Evolutionary conservation across 2,329 filamentous ascomycete genomes (phyloP), one percentile per base, ranked within the genome.

Genomic region (Ascochyta koolunga): DNA sequence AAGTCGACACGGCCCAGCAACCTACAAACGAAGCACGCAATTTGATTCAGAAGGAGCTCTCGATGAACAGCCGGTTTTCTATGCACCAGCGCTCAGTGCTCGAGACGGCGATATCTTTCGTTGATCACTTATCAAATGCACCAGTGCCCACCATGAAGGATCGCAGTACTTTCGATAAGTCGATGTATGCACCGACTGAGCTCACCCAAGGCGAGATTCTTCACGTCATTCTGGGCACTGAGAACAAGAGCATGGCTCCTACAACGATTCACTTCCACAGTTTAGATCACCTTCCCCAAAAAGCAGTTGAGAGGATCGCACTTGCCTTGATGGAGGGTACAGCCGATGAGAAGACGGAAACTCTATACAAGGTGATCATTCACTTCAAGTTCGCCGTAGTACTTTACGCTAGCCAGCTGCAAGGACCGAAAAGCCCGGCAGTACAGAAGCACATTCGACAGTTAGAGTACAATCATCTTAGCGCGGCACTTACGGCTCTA

Each of bases 301-400:
- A 64, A 32, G 65, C 68, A 2, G 51, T 72, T 16, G 67, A 71
- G 39, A 60, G 60, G 19, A 72, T 72, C 19, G 65, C 62, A 13
- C 58, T 72, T 29, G 60, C 60, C 7, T 52, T 73, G 38, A 60
- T 71, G 54, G 66, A 71, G 40, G 64, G 64, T 18, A 65, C 47
- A 13, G 67, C 59, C 2, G 66, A 70, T 36, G 65, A 71, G 36
- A 64, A 60, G 24, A 72, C 67, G 1, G 59, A 70, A 10, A 62
- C 60, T 4, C 44, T 70, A 29, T 72, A 68, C 56, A 69, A 68
- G 35, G 63, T 73, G 13, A 64, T 71, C 24, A 59, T 72, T 13
- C 69, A 72, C 50, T 70, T 67, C 38, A 68, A 69, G 41, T 69
- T 67, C 27, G 61, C 61, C 5, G 58, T 66, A 2, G 53, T 69